These are phyloP conservation scores for Yarrowia galli DNA, from an alignment of 1,139 yeast species.

Conservation along the genomic window DNA sequence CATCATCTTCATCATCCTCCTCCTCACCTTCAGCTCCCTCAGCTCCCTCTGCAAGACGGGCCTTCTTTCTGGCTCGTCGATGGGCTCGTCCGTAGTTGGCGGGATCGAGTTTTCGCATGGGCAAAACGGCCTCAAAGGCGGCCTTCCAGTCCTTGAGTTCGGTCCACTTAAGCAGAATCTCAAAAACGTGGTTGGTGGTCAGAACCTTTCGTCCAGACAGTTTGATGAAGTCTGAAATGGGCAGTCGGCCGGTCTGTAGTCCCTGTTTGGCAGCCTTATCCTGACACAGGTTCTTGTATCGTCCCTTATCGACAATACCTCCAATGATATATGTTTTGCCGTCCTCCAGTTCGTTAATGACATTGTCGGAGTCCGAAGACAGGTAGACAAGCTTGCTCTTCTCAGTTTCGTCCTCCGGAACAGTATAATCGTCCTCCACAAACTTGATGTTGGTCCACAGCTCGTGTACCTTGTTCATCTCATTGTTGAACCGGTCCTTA, in stretches of 20 bases:
- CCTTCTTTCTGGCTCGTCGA: slow-evolving; percentile 37
- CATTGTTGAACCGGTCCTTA: slow-evolving; percentile 69
- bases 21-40: slow-evolving; percentile 37
- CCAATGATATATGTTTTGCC: slow-evolving; percentile 86
- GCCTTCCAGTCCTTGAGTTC: slow-evolving; percentile 81
- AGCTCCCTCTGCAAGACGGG: slow-evolving; percentile 20
- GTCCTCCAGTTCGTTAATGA: slow-evolving; percentile 64
- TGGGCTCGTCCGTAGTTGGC: slow-evolving; percentile 41
- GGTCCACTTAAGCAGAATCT: slow-evolving; percentile 80
- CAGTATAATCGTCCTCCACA: slow-evolving; percentile 55
- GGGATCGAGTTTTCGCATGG: slow-evolving; percentile 69
- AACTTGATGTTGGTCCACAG: slow-evolving; percentile 74
- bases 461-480: slow-evolving; percentile 61
- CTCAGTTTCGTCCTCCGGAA: slow-evolving; percentile 49
- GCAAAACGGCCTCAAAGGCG: slow-evolving; percentile 85
- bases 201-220: slow-evolving; percentile 86
- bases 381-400: slow-evolving; percentile 66
- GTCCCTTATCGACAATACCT: slow-evolving; percentile 94
- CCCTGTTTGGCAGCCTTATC: slow-evolving; percentile 81
- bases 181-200: slow-evolving; percentile 94
- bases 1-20: slow-evolving; percentile 40
- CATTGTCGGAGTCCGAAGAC: slow-evolving; percentile 86
- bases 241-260: slow-evolving; percentile 76
- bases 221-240: slow-evolving; percentile 84
- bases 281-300: slow-evolving; percentile 82